phyloP scores from a whole-genome alignment of 1,284 basidiomycete genomes.

The Microbotryum saponariae region DNA sequence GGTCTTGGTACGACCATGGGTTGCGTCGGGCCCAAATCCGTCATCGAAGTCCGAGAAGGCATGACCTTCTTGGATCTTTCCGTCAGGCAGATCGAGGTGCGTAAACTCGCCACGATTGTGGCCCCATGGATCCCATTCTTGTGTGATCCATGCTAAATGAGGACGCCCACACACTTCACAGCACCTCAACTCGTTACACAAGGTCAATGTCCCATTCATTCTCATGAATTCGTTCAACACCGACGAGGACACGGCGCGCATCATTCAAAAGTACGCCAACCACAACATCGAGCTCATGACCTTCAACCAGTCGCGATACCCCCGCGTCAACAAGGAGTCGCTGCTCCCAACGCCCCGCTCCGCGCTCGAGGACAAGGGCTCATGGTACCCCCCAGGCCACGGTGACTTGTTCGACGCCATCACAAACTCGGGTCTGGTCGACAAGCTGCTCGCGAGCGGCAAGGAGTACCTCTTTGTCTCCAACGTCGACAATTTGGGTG shows the following conservation, averaged over 20 bases:
- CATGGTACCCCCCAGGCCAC: conserved; percentile 99
- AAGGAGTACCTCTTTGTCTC: conserved; percentile 99
- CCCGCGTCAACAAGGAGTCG: conserved; percentile 91
- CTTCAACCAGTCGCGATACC: conserved; percentile 98
- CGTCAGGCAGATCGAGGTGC: conserved; percentile 85
- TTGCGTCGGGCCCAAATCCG: conserved; percentile 55
- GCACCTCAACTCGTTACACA: conserved; percentile 55
- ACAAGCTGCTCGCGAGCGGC: conserved; percentile 87
- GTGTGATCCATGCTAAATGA: background rate
- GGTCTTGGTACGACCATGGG: conserved; percentile 98
- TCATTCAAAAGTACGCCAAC: conserved; percentile 99
- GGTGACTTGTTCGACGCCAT: conserved; percentile 93
- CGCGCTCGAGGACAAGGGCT: conserved; percentile 83
- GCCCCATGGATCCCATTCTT: background rate
- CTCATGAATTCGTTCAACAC: conserved; percentile 99
- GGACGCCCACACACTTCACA: conserved; percentile 18
- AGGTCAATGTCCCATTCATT: conserved; percentile 85
- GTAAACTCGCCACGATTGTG: conserved; percentile 19
- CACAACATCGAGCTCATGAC: conserved; percentile 83
- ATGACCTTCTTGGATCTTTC: conserved; percentile 99
- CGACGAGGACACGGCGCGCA: conserved; percentile 83
- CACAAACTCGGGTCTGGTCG: conserved; percentile 89
- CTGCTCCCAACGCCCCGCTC: conserved; percentile 80
- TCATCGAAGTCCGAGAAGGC: conserved; percentile 44
- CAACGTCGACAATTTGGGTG: conserved; percentile 98